phyloP scores from a whole-genome alignment of 805 yeast species.

The Kazachstania psychrophila region DNA sequence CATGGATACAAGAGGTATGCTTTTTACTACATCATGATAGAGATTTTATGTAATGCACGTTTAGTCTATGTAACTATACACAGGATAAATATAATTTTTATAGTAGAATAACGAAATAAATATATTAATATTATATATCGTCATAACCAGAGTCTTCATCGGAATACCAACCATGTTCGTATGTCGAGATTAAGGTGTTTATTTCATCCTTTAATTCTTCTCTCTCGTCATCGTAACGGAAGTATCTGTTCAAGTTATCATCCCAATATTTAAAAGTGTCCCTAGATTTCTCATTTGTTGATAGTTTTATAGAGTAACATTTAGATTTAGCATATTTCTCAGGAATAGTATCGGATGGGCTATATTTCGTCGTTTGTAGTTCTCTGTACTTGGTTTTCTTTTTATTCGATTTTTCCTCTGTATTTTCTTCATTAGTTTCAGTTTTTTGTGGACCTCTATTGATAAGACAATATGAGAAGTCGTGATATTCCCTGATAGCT shows the following conservation, averaged over 20 bases:
- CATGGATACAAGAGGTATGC: slow-evolving; percentile 23
- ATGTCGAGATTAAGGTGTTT: slow-evolving; percentile 36
- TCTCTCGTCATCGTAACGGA: slow-evolving; percentile 38
- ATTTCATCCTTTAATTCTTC: slow-evolving; percentile 45
- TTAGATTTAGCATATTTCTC: slow-evolving; percentile 9
- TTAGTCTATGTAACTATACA: background rate
- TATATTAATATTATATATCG: background rate
- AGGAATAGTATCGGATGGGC: slow-evolving; percentile 26
- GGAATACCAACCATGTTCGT: slow-evolving; percentile 43
- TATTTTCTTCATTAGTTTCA: background rate
- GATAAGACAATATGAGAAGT: slow-evolving; percentile 17
- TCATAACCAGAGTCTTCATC: slow-evolving; percentile 39
- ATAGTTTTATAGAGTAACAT: slow-evolving; percentile 9
- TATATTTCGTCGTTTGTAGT: slow-evolving; percentile 15
- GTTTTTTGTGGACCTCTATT: slow-evolving; percentile 7
- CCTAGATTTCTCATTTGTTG: slow-evolving; percentile 24
- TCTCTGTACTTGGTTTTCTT: slow-evolving; percentile 3
- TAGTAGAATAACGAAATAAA: background rate
- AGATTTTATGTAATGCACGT: background rate
- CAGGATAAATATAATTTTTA: background rate
- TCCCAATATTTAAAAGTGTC: slow-evolving; percentile 26
- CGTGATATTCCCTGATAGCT: slow-evolving; percentile 7
- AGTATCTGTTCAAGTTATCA: slow-evolving; percentile 23
- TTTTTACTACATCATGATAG: slow-evolving; percentile 12
- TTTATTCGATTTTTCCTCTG: background rate